phyloP scores from a whole-genome alignment of 306 rosid genomes.

The Urtica urens region DNA sequence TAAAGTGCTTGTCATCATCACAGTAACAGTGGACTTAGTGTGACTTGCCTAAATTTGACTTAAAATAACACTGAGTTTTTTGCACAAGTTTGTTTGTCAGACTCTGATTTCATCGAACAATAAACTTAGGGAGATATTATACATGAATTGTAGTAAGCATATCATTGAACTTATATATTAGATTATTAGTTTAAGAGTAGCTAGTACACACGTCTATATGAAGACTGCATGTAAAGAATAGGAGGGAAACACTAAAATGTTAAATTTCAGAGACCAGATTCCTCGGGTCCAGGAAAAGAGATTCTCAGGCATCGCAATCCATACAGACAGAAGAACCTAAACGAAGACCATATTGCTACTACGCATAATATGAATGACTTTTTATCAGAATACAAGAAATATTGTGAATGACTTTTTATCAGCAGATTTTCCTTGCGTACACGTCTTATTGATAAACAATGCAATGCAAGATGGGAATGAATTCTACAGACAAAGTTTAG shows the following conservation, averaged over 20 bases:
- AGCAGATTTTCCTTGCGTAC: background rate
- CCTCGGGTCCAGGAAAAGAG: too few species aligned
- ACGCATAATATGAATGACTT: too few species aligned
- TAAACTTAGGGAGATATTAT: too few species aligned
- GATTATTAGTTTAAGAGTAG: background rate
- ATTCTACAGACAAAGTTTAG: background rate
- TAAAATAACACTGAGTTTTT: background rate
- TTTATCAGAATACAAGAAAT: too few species aligned
- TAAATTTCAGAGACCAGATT: too few species aligned
- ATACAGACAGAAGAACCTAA: too few species aligned
- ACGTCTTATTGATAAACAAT: background rate
- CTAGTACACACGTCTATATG: too few species aligned
- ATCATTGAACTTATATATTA: background rate
- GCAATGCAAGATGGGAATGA: background rate
- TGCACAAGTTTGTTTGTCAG: background rate
- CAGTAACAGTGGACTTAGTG: background rate
- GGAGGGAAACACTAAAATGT: background rate
- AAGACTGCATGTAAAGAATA: too few species aligned
- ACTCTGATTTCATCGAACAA: background rate
- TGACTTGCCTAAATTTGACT: background rate
- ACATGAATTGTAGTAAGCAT: background rate
- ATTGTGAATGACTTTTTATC: too few species aligned
- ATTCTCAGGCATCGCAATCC: too few species aligned
- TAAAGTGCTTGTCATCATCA: slow-evolving; percentile 10
- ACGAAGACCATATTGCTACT: too few species aligned